Evolutionary conservation across 345 rosid species (phyloP), one percentile per base, ranked within the genome.

Genomic region (Eucalyptus globulus): DNA sequence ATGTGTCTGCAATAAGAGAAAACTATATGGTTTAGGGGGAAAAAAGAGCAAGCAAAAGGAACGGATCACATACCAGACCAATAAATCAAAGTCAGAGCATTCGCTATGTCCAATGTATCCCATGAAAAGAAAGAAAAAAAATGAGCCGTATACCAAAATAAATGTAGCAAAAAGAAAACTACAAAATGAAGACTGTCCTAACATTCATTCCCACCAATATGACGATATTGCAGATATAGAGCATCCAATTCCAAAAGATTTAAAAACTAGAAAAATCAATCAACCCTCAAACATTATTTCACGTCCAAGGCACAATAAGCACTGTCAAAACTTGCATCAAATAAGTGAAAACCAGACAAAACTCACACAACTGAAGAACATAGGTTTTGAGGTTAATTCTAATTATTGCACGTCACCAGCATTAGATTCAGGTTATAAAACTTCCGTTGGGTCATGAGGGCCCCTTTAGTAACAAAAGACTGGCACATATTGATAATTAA

Each of bases 1-100:
- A 96, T 97, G 89, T 96, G 98, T 80, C 99, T 98, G 92, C 86
- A 85, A 72, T 53, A 34, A 29, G 24, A 40, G 21, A 65, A 43
- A 87, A 53, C 37, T 60, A 22, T 3, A 40, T 21, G 45, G 76
- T 16, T 85, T 49, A 85, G 65, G 11, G 17, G 17, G 45, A 19
- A 37, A 72, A 72, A 72, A 19, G 27, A 72, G 45, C 83, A 37
- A 72, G 27, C 83, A 76, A 76, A 37, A 19, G 8, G 27, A 76
- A 21, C 47, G 21, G 15, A 19, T 86, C 65, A 86, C 65, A 49
- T 8, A 49, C 54, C 87, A 14, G 87, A 49, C 65, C 44, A 86
- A 86, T 86, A 47, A n/a, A 51, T 49, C 62, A 51, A 51, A 49
- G 44, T n/a, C 26, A 51, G 65, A 49, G 29, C 29, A 27, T 50